A percentile compares a stretch with the other conserved stretches of the same genome.
These are phyloP conservation scores for Fusarium nematophilum DNA, from an alignment of 2,329 filamentous ascomycete genomes.

Conservation along the genomic window DNA sequence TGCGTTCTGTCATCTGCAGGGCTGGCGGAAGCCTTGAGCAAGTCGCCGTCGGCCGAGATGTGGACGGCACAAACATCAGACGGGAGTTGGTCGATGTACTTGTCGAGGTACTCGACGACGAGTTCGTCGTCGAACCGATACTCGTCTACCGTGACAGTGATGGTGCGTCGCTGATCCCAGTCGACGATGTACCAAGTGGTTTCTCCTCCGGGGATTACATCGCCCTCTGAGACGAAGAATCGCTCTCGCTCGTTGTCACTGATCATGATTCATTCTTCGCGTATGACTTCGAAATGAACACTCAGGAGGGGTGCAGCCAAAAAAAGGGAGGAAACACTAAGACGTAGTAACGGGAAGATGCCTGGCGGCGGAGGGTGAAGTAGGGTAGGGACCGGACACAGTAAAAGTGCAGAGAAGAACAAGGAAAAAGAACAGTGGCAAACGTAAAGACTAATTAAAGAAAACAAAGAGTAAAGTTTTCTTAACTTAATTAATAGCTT, in stretches of 20 bases:
- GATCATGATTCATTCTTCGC: too few species aligned
- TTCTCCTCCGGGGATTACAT: conserved; percentile 25
- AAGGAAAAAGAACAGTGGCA: too few species aligned
- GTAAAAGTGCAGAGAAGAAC: too few species aligned
- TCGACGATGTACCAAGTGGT: conserved; percentile 45
- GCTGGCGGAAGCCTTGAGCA: conserved; percentile 36
- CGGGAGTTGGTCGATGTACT: conserved; percentile 32
- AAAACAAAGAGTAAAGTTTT: too few species aligned
- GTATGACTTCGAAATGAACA: too few species aligned
- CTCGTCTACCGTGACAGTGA: conserved; percentile 46
- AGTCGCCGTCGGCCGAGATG: conserved; percentile 37
- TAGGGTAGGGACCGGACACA: too few species aligned
- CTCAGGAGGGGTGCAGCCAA: too few species aligned
- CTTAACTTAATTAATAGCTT: too few species aligned
- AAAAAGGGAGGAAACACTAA: too few species aligned
- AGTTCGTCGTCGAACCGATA: conserved; percentile 29
- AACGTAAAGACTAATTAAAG: too few species aligned
- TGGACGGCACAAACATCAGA: conserved; percentile 36
- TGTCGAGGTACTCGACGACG: conserved; percentile 41
- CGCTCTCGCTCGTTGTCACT: neutral
- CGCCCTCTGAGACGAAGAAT: conserved; percentile 7
- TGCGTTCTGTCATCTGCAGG: conserved; percentile 43
- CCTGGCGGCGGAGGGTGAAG: too few species aligned
- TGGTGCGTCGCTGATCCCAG: conserved; percentile 44
- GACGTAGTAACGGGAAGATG: too few species aligned